These are phyloP conservation scores for Macaranga tanarius DNA, from an alignment of 441 rosid genomes.

Conservation along the genomic window DNA sequence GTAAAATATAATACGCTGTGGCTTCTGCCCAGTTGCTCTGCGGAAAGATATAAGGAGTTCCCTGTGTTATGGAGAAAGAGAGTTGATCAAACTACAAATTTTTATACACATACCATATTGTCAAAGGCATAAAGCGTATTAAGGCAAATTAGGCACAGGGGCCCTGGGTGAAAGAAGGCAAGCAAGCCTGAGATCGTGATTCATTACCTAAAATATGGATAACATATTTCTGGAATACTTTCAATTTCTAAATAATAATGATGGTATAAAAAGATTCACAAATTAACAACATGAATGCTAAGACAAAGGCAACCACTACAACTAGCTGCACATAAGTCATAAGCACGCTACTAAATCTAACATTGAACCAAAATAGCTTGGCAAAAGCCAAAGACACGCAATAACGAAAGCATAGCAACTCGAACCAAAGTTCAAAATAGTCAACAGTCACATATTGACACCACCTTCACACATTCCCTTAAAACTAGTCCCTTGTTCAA, in stretches of 20 bases:
- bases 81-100: background rate
- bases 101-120: background rate
- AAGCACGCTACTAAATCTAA: background rate
- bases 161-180: too few relatives aligned
- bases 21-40: slow-evolving; percentile 90
- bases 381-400: background rate
- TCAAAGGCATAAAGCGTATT: background rate
- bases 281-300: too few relatives aligned
- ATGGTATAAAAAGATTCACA: too few relatives aligned
- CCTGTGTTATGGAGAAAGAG: slow-evolving; percentile 38
- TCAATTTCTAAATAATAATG: background rate
- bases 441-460: background rate
- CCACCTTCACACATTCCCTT: background rate
- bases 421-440: background rate
- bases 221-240: background rate
- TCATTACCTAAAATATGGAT: background rate
- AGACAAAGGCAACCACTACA: background rate
- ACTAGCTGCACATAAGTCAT: background rate
- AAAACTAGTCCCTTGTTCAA: background rate
- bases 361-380: too few relatives aligned
- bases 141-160: background rate
- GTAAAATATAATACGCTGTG: slow-evolving; percentile 85
- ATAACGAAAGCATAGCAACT: background rate
- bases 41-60: slow-evolving; percentile 86
- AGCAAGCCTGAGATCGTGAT: background rate